Evolutionary conservation across 768 basidiomycete species (phyloP).

Genomic region (Pilatotrama ljubarskyi): DNA sequence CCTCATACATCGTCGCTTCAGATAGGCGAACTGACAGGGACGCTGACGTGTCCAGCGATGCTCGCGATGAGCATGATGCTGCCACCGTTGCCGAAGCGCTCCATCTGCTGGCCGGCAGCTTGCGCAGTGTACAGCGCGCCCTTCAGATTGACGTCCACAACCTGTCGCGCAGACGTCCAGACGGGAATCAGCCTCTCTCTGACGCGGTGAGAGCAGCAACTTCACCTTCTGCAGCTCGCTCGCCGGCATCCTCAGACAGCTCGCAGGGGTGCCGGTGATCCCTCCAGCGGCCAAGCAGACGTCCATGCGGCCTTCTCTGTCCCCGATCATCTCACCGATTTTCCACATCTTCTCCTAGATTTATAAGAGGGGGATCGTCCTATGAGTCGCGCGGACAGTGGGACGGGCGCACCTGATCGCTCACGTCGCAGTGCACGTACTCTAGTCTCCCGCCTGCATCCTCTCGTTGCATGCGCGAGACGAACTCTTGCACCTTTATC

Average conservation of each 20-base stretch:
- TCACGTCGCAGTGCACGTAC: conserved; percentile 65
- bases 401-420: conserved; percentile 48
- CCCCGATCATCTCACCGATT: conserved; percentile 55
- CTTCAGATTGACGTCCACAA: conserved; percentile 62
- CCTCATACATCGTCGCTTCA: neutral
- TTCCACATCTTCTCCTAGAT: conserved; percentile 45
- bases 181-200: no score
- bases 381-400: conserved; percentile 25
- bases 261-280: conserved; percentile 49
- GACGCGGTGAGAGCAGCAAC: no score
- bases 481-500: conserved; percentile 48
- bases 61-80: conserved; percentile 44
- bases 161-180: no score
- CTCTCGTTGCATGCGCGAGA: conserved; percentile 10
- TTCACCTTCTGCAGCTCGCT: conserved; percentile 60
- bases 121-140: conserved; percentile 37
- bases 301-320: conserved; percentile 69
- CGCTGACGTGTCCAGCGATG: conserved; percentile 51
- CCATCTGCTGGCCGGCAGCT: conserved; percentile 37
- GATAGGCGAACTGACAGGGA: conserved; percentile 46
- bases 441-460: conserved; percentile 41
- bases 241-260: conserved; percentile 63
- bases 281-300: conserved; percentile 78
- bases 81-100: conserved; percentile 34
- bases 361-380: neutral